A percentile compares a stretch with the other conserved stretches of the same genome.
phyloP scores from a whole-genome alignment of 1,139 yeast genomes.

The Magnusiomyces paraingens region DNA sequence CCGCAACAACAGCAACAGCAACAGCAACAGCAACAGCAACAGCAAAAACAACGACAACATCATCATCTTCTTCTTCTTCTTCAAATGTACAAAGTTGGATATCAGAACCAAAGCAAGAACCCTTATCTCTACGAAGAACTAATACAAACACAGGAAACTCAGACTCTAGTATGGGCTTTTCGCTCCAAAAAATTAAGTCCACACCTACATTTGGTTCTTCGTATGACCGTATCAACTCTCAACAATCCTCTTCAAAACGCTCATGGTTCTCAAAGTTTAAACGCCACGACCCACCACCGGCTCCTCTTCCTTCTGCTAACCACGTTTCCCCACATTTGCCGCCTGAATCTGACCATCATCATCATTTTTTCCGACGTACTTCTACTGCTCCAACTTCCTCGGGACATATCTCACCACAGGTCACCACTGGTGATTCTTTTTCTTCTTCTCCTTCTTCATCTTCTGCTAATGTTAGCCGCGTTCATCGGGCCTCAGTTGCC shows the following conservation, averaged over 20 bases:
- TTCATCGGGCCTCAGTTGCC: not conserved
- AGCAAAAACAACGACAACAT: constrained; percentile 22
- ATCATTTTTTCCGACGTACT: too few species aligned
- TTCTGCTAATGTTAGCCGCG: too few species aligned
- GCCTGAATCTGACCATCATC: too few species aligned
- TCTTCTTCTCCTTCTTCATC: too few species aligned
- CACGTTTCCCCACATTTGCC: too few species aligned
- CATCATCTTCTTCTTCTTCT: constrained; percentile 32
- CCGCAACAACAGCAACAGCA: constrained; percentile 8
- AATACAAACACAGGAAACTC: not conserved
- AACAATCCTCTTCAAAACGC: not conserved
- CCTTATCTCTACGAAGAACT: not conserved
- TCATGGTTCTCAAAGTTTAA: constrained; percentile 6
- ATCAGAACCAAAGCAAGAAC: constrained; percentile 14
- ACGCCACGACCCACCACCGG: not conserved
- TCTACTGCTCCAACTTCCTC: too few species aligned
- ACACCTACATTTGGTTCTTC: not conserved
- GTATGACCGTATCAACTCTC: not conserved
- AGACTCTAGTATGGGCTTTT: constrained; percentile 1
- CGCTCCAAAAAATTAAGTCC: constrained; percentile 4
- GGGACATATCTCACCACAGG: too few species aligned
- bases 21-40: constrained; percentile 27
- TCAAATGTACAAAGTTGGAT: constrained; percentile 34
- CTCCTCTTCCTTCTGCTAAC: not conserved
- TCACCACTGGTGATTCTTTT: too few species aligned